Conservation (phyloP, 257 asterid genomes). For the Solanum piurae region DNA sequence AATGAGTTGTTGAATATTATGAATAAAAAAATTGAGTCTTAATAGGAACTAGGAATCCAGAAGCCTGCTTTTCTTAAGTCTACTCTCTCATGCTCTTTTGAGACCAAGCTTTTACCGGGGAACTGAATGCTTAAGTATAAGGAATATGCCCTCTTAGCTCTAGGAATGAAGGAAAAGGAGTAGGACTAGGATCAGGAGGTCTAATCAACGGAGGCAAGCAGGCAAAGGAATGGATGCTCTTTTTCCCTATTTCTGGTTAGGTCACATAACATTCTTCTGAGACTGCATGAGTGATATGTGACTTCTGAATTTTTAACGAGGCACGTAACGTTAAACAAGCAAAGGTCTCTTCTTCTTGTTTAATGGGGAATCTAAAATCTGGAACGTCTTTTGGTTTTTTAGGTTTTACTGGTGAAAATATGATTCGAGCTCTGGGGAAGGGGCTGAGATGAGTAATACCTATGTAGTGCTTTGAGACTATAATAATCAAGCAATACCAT, state of each 20-base stretch:
- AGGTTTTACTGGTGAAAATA: neutral
- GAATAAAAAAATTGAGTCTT: neutral
- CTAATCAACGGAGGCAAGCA: neutral
- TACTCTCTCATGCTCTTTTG: no score
- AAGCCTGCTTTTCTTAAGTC: neutral
- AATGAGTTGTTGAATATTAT: neutral
- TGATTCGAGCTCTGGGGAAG: neutral
- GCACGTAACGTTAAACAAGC: neutral
- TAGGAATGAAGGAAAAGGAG: neutral
- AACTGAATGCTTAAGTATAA: neutral
- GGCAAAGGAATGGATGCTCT: neutral
- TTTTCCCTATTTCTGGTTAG: neutral
- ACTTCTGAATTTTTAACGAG: neutral
- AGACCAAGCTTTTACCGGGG: neutral
- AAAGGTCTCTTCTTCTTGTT: neutral
- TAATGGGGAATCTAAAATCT: neutral
- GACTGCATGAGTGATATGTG: neutral
- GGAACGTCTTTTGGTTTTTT: neutral
- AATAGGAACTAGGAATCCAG: neutral
- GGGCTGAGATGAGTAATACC: neutral
- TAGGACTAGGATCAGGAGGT: neutral
- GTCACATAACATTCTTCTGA: neutral
- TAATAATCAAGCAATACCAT: neutral
- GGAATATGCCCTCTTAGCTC: neutral
- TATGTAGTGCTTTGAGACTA: neutral